These are phyloP conservation scores for Coemansia sp. DNA, from an alignment of 192 early-diverging fungal genomes.

Conservation along the genomic window DNA sequence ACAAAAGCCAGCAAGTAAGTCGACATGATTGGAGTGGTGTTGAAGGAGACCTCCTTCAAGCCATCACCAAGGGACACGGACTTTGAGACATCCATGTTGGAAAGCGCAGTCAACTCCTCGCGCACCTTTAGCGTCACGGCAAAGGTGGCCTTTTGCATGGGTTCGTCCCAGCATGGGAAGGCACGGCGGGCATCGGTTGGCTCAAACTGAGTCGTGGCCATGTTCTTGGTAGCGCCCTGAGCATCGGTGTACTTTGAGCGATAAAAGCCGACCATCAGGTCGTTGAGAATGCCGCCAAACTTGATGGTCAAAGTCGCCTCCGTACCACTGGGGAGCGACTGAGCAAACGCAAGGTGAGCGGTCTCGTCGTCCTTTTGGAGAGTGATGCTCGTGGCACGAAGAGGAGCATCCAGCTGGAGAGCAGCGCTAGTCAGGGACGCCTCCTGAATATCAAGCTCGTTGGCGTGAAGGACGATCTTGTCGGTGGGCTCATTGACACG, in stretches of 20 bases:
- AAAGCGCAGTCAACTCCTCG: conserved; percentile 76
- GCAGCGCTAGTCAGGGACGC: conserved; percentile 55
- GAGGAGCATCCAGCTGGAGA: conserved; percentile 29
- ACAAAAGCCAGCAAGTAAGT: conserved; percentile 93
- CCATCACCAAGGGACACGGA: conserved; percentile 35
- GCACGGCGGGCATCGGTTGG: conserved; percentile 86
- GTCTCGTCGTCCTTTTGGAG: conserved; percentile 43
- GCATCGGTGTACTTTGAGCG: conserved; percentile 73
- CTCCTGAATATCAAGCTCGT: conserved; percentile 64
- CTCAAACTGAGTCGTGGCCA: conserved; percentile 96
- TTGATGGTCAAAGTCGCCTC: conserved; percentile 59
- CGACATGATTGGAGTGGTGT: conserved; percentile 90
- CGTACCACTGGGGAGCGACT: conserved; percentile 55
- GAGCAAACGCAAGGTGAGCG: conserved; percentile 63
- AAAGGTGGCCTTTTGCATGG: conserved; percentile 92
- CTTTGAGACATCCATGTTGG: conserved; percentile 79
- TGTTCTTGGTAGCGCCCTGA: conserved; percentile 63
- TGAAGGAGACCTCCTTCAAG: conserved; percentile 84
- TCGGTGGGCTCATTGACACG: conserved; percentile 64
- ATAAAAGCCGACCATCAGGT: conserved; percentile 96
- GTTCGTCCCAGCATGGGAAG: conserved; percentile 99
- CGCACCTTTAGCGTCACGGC: conserved; percentile 84
- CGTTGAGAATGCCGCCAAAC: conserved; percentile 72
- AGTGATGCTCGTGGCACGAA: conserved; percentile 27
- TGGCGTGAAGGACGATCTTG: conserved; percentile 67